phyloP scores from a whole-genome alignment of 78 protist species.

The Polysphondylium violaceum region DNA sequence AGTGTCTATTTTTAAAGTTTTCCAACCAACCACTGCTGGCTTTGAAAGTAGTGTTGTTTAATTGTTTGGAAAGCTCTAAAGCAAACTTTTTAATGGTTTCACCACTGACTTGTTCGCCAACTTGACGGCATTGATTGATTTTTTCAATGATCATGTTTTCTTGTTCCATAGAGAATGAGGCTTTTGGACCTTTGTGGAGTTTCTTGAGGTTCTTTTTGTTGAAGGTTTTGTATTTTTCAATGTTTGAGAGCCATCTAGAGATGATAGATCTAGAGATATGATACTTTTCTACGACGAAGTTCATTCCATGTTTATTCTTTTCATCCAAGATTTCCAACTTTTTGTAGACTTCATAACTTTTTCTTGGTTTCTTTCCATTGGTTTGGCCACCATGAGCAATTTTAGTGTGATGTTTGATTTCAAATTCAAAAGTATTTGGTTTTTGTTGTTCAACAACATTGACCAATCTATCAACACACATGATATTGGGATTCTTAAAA shows the following conservation, averaged over 20 bases:
- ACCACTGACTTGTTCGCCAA: slow-evolving; percentile 42
- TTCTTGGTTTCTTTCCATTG: slow-evolving; percentile 43
- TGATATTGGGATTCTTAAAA: no score
- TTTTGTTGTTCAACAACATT: not conserved
- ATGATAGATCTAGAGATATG: slow-evolving; percentile 45
- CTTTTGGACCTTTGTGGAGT: slow-evolving; percentile 72
- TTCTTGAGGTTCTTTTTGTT: slow-evolving; percentile 63
- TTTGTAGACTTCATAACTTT: slow-evolving; percentile 57
- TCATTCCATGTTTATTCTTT: slow-evolving; percentile 52
- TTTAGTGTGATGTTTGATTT: not conserved
- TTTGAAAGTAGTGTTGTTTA: slow-evolving; percentile 44
- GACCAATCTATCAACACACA: no score
- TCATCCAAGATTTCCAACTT: slow-evolving; percentile 61
- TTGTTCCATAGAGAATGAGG: slow-evolving; percentile 66
- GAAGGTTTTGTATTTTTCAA: slow-evolving; percentile 41
- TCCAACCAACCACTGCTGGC: slow-evolving; percentile 69
- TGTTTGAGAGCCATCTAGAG: slow-evolving; percentile 57
- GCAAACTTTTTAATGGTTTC: slow-evolving; percentile 62
- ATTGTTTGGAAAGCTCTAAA: slow-evolving; percentile 38
- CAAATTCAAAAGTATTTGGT: not conserved
- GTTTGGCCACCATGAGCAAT: not conserved
- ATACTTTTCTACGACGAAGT: slow-evolving; percentile 47
- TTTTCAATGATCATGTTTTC: slow-evolving; percentile 31
- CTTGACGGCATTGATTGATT: slow-evolving; percentile 16
- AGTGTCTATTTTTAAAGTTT: slow-evolving; percentile 60